Evolutionary conservation across 768 basidiomycete species (phyloP).

Genomic region (Agaricus blazei): DNA sequence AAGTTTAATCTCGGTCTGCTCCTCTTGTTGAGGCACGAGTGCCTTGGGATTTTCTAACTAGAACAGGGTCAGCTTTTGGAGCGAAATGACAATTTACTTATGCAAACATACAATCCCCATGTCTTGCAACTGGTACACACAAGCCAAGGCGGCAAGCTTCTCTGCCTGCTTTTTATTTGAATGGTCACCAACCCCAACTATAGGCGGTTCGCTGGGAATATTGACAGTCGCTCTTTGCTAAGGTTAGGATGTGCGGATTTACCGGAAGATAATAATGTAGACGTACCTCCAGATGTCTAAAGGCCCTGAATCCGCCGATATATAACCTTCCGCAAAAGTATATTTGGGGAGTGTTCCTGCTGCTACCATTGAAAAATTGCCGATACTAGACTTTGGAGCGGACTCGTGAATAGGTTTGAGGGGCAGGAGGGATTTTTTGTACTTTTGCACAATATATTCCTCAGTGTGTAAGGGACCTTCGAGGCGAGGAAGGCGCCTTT

Average conservation of each 20-base stretch:
- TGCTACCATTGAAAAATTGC: slow-evolving; percentile 30
- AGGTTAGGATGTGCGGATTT: background rate
- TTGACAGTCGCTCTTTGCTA: slow-evolving; percentile 34
- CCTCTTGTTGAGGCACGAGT: slow-evolving; percentile 17
- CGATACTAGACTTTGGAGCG: slow-evolving; percentile 36
- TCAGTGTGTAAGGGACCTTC: slow-evolving; percentile 31
- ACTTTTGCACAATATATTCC: slow-evolving; percentile 25
- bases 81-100: background rate
- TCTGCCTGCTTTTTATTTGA: slow-evolving; percentile 58
- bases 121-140: slow-evolving; percentile 62
- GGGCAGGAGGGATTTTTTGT: slow-evolving; percentile 24
- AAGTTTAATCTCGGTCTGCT: slow-evolving; percentile 28
- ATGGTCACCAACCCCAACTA: slow-evolving; percentile 63
- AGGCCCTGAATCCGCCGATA: slow-evolving; percentile 17
- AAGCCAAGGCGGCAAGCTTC: slow-evolving; percentile 71
- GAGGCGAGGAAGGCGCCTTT: slow-evolving; percentile 15
- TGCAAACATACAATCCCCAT: slow-evolving; percentile 54
- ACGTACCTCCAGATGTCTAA: slow-evolving; percentile 41
- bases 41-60: slow-evolving; percentile 36
- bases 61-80: background rate
- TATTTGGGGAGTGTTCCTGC: slow-evolving; percentile 27
- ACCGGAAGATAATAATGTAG: background rate
- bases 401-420: slow-evolving; percentile 26
- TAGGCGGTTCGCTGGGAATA: slow-evolving; percentile 27
- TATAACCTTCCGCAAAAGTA: slow-evolving; percentile 24